Conservation (phyloP, 306 rosid genomes). For the Arachis hypogaea region DNA sequence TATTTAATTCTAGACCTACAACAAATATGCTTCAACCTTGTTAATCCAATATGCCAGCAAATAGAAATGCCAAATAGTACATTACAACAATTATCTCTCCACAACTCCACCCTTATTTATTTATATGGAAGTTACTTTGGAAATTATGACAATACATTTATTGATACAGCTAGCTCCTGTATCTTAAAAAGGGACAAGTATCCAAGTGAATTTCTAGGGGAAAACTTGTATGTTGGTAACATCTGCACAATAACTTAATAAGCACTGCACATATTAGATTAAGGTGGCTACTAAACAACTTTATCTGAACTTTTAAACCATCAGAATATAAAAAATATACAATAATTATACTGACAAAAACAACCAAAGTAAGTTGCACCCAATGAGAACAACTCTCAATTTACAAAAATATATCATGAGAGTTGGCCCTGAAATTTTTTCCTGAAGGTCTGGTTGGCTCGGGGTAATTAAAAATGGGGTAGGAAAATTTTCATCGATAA, state of each 20-base stretch:
- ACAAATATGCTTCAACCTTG: constrained; percentile 10
- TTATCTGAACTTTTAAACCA: neutral
- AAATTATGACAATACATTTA: neutral
- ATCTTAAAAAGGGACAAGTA: neutral
- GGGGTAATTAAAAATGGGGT: too few species aligned
- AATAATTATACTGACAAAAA: neutral
- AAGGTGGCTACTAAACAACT: neutral
- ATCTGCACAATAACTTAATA: neutral
- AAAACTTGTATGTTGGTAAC: neutral
- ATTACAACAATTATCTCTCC: neutral
- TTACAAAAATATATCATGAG: neutral
- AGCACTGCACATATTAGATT: neutral
- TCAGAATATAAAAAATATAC: neutral
- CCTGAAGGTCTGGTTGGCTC: too few species aligned
- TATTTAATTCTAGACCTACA: neutral
- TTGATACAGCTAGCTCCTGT: neutral
- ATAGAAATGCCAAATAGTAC: neutral
- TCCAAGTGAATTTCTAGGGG: neutral
- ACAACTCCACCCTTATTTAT: neutral
- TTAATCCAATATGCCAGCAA: neutral
- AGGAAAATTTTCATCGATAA: too few species aligned
- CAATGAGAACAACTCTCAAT: neutral
- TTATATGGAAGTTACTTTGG: too few species aligned
- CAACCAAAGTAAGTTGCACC: neutral
- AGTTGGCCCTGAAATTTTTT: neutral